Evolutionary conservation across 2,329 filamentous ascomycete species (phyloP), one percentile per base, ranked within the genome.

Genomic region (Alternaria longipes): DNA sequence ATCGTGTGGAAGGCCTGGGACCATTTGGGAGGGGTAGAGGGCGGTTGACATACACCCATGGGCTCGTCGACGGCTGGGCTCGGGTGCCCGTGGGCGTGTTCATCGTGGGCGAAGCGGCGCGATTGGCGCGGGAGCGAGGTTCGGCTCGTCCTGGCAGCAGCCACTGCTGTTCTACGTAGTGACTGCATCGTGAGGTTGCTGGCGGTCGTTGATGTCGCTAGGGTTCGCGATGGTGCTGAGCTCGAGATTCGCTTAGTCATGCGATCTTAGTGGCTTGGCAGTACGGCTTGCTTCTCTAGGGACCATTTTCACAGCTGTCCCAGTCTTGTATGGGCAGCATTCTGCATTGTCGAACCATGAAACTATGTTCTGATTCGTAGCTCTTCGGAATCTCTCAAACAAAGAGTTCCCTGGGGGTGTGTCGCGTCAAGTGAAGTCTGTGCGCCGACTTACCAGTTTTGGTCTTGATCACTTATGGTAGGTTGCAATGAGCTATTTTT

Each of bases 41-140:
- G 54, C 52, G 56, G 47, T 56, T 40, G 63, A 82, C 83, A 73
- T 80, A 86, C 84, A 55, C 84, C 84, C 61, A 86, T 78, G 62
- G 80, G 79, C 74, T 86, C 84, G 60, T 80, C 79, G 56, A 74
- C 79, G 53, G 82, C 79, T 63, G 66, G 71, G 65, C 69, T 68
- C 55, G 63, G 64, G 63, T 80, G 78, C 66, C 72, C 72, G 65
- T 76, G 73, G 52, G 64, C 70, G 66, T 76, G 73, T 63, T 74
- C 68, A 54, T 77, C 73, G 67, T 80, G 76, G 49, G 77, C 80
- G 59, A 73, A 79, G 59, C 82, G 80, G 65, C 81, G 81, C 59
- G 75, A 66, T 66, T 81, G 79, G 59, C 78, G 78, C 46, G 74
- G 66, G 41, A 79, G 65, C 6, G 71, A 65, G 34, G 66, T 70